Percentiles rank a stretch among this genome's conserved stretches.
These are phyloP conservation scores for Monilinia aucupariae DNA, from an alignment of 2,329 filamentous ascomycete species.

Conservation along the genomic window DNA sequence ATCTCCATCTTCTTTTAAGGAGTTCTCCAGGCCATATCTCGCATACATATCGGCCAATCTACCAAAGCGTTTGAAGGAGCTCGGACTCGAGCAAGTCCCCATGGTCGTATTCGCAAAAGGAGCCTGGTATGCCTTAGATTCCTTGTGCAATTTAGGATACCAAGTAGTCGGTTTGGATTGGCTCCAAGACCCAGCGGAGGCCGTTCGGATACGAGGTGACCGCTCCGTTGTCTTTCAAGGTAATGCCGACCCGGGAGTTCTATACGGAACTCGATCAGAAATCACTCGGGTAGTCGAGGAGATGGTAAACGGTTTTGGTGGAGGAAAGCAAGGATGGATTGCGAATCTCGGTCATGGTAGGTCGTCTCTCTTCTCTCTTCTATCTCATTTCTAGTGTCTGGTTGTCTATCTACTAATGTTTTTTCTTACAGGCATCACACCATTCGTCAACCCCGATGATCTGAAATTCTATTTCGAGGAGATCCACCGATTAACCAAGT, in stretches of 20 bases:
- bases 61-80: constrained; percentile 65
- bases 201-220: constrained; percentile 71
- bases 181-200: constrained; percentile 82
- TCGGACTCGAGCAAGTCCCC: constrained; percentile 74
- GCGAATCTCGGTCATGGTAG: constrained; percentile 91
- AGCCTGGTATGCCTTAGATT: constrained; percentile 89
- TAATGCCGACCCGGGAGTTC: constrained; percentile 87
- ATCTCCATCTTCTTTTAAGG: constrained; percentile 73
- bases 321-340: constrained; percentile 86
- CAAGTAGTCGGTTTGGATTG: constrained; percentile 93
- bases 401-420: constrained; percentile 23
- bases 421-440: constrained; percentile 67
- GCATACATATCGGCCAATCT: constrained; percentile 77
- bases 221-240: constrained; percentile 78
- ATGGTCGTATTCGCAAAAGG: constrained; percentile 99
- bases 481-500: constrained; percentile 62
- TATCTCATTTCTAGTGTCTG: not conserved
- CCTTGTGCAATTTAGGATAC: constrained; percentile 82
- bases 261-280: constrained; percentile 77
- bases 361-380: constrained; percentile 31
- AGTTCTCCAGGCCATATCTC: constrained; percentile 83
- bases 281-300: constrained; percentile 78
- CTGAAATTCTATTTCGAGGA: constrained; percentile 92
- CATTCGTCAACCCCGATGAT: constrained; percentile 88
- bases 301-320: constrained; percentile 82